Evolutionary conservation across 1,284 basidiomycete genomes (phyloP), one percentile per base, ranked within the genome.

Genomic region (Apiotrichum brassicae): DNA sequence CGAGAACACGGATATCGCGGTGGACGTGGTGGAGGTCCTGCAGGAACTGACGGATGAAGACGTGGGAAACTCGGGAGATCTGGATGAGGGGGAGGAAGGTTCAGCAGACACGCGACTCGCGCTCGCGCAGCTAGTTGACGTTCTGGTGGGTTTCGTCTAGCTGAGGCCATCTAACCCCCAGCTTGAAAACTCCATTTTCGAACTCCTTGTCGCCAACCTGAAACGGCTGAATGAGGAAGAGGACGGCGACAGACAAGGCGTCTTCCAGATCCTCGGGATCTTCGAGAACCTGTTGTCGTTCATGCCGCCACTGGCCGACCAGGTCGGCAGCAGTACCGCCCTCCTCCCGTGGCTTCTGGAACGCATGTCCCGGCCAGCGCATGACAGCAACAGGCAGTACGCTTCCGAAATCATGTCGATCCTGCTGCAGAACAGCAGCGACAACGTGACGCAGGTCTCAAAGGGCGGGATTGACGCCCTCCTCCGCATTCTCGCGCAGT

Each of bases 21-120:
- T 95, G 49, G 89, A 94, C 60, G 85, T 89, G 19, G 82, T 95
- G 19, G 87, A 93, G 65, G 80, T 93, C 23, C 77, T 98, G 4
- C 87, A 93, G 63, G 95, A 98, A 71, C 77, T 97, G 52, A 94
- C 92, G 0, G 61, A 98, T 62, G 94, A 97, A 68, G 94, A 98
- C 64, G 88, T 90, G 2, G 85, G 87, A 3, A 84, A 85, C 34
- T 86, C 85, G 49, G 84, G 84, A 9, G 83, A 82, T 3, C 16
- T 16, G 28, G 3, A 30, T 20, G 28, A 14, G 80, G 81, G 81
- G 43, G 76, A 71, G 13, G 81, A 72, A n/a, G 62, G 62, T 26
- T 61, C 62, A 3, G 55, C 55, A n/a, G 58, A 65, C 32, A 61
- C 65, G 2, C 51, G 71, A 30, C 53, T 70, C 54, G 68, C 82